Conservation (phyloP, 2,329 filamentous ascomycete genomes). For the Ceratocystiopsis minuta region DNA sequence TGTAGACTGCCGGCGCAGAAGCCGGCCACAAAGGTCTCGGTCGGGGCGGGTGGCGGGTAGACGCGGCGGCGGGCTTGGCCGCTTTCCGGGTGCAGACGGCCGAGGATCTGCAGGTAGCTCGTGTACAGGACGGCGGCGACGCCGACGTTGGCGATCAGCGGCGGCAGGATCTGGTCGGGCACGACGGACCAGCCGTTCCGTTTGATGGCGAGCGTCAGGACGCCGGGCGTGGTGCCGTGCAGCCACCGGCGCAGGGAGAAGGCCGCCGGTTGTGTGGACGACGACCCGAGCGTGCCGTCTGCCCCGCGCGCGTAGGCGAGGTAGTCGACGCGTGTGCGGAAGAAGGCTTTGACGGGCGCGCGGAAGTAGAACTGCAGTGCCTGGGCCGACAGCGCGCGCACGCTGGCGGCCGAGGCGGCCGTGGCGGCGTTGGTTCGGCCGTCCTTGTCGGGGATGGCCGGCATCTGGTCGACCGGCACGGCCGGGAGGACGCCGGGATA, state of each 20-base stretch:
- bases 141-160: conserved; percentile 54
- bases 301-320: conserved; percentile 38
- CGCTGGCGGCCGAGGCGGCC: conserved; percentile 70
- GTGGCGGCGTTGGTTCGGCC: conserved; percentile 38
- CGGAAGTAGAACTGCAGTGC: conserved; percentile 82
- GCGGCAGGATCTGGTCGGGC: conserved; percentile 59
- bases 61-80: conserved; percentile 36
- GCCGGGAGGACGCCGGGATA: conserved; percentile 25
- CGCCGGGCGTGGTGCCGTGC: conserved; percentile 48
- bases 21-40: conserved; percentile 50
- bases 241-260: conserved; percentile 30
- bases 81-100: conserved; percentile 46
- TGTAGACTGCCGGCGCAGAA: conserved; percentile 51
- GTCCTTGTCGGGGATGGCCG: conserved; percentile 24
- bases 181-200: conserved; percentile 59
- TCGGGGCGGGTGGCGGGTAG: conserved; percentile 48
- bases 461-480: conserved; percentile 17
- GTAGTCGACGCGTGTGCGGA: conserved; percentile 78
- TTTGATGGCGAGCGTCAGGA: conserved; percentile 47
- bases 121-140: conserved; percentile 63
- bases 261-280: conserved; percentile 12
- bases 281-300: conserved; percentile 1
- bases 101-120: conserved; percentile 54
- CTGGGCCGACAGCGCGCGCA: conserved; percentile 68
- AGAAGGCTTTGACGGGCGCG: conserved; percentile 82